Base-by-base conservation (phyloP, 495 filamentous ascomycete species). In the Penicillium salamii region DNA sequence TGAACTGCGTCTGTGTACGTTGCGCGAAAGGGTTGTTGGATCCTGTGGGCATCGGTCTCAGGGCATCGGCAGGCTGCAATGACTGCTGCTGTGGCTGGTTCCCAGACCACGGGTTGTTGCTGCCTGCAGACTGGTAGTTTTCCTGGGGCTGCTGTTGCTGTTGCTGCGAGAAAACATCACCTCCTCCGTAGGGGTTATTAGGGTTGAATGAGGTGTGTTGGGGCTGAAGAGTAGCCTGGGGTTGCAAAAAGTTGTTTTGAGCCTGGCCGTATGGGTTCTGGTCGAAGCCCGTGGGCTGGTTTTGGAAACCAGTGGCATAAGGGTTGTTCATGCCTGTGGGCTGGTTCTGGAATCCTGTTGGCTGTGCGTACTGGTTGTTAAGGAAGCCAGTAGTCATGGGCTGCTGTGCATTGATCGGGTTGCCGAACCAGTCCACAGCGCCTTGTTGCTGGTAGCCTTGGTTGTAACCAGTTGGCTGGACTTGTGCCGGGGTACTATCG, bases 361-460 rank as follows among this genome's bases (percentile, higher is more conserved):
- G 80, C 57, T 87, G 84, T 21, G 88, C 86, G 62, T 95, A 96
- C 37, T 89, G 83, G 63, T 86, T 90, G 69, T 87, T 87, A 54
- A 96, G 71, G 63, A 84, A 97, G 15, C 91, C 95, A 7, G 95
- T 87, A 29, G 74, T 89, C 57, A 84, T 82, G 42, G 91, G 86
- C 41, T 84, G 79, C 59, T 89, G 85, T 56, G 81, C 76, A 58
- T 81, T 79, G 50, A 97, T 84, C 13, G 89, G 90, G 69, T 99
- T 99, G 20, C 92, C 95, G 50, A 90, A 91, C 83, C 91, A 97
- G 67, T 99, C 95, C 21, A 99, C 95, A 7, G 89, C 88, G 47
- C 82, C 82, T 59, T 95, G 91, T 68, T 99, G 95, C 70, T 96
- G 90, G 61, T 97, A 99, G 33, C 92, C 90, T 69, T 96, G 91